Conservation (phyloP, 179 eudicot genomes). For the Spinacia oleracea region DNA sequence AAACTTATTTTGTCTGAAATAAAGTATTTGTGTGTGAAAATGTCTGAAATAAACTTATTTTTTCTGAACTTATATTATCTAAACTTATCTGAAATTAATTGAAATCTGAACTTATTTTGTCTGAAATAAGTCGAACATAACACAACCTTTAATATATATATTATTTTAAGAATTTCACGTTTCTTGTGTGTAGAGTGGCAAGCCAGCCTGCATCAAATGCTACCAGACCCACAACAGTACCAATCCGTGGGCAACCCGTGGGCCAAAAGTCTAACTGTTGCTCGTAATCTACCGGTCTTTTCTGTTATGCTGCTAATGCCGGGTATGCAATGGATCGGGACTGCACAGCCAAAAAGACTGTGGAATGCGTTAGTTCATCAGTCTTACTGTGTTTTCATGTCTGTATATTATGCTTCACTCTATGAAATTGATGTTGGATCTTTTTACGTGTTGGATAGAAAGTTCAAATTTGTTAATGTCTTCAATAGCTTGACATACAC, state of each 20-base stretch:
- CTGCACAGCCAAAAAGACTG: slow-evolving; percentile 12
- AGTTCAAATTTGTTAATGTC: neutral
- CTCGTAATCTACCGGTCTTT: slow-evolving; percentile 27
- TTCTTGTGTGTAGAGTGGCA: slow-evolving; percentile 36
- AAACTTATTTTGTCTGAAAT: no score
- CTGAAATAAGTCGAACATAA: no score
- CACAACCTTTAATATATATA: no score
- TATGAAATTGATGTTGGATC: slow-evolving; percentile 16
- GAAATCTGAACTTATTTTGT: no score
- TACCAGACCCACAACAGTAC: slow-evolving; percentile 44
- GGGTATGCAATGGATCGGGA: slow-evolving; percentile 6
- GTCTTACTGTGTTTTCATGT: slow-evolving; percentile 24
- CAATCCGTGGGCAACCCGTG: slow-evolving; percentile 47
- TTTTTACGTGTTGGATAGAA: slow-evolving; percentile 19
- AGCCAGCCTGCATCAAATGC: slow-evolving; percentile 43
- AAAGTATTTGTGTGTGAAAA: no score
- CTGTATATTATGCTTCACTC: slow-evolving; percentile 28
- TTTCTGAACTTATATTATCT: no score
- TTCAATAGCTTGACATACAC: slow-evolving; percentile 13
- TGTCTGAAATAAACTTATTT: no score
- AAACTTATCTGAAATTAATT: no score
- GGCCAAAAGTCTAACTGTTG: slow-evolving; percentile 45
- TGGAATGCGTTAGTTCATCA: slow-evolving; percentile 15
- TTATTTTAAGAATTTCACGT: neutral
- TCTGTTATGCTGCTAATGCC: slow-evolving; percentile 18